Conservation (phyloP, 1,284 basidiomycete genomes). For the Abortiporus biennis region DNA sequence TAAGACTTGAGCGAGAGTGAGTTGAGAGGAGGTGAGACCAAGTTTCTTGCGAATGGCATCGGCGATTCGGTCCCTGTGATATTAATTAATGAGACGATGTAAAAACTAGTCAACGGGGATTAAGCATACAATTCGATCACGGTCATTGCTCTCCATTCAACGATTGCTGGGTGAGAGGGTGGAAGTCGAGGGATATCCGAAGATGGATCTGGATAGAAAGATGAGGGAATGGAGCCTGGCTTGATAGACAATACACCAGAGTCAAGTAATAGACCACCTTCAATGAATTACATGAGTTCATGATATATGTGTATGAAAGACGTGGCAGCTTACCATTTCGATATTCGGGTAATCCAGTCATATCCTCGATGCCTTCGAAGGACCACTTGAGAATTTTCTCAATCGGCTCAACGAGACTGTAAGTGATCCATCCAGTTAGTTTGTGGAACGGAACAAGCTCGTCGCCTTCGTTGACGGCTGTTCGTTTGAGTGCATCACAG, state of each 20-base stretch:
- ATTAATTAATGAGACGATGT: not conserved
- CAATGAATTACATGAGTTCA: slow-evolving; percentile 3
- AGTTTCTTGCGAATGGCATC: slow-evolving; percentile 61
- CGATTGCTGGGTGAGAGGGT: slow-evolving; percentile 82
- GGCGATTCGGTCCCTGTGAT: slow-evolving; percentile 75
- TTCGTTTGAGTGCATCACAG: slow-evolving; percentile 48
- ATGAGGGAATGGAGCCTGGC: slow-evolving; percentile 36
- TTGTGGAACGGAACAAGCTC: slow-evolving; percentile 93
- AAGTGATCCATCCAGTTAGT: slow-evolving; percentile 89
- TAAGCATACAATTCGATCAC: slow-evolving; percentile 78
- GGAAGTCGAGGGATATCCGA: slow-evolving; percentile 56
- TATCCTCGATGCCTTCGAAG: slow-evolving; percentile 66
- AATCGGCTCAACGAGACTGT: slow-evolving; percentile 82
- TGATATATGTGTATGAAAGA: slow-evolving; percentile 1
- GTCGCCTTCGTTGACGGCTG: slow-evolving; percentile 42
- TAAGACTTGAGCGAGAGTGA: slow-evolving; percentile 81
- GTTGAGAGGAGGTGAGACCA: slow-evolving; percentile 38
- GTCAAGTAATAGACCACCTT: slow-evolving; percentile 86
- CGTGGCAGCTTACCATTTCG: slow-evolving; percentile 61
- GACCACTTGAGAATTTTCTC: slow-evolving; percentile 74
- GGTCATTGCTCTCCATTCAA: slow-evolving; percentile 95
- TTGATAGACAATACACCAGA: slow-evolving; percentile 70
- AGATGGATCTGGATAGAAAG: slow-evolving; percentile 35
- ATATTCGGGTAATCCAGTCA: slow-evolving; percentile 87
- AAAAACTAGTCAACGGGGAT: not conserved